Conservation (phyloP, 202 grass and related monocot species). For the Panicum virgatum region DNA sequence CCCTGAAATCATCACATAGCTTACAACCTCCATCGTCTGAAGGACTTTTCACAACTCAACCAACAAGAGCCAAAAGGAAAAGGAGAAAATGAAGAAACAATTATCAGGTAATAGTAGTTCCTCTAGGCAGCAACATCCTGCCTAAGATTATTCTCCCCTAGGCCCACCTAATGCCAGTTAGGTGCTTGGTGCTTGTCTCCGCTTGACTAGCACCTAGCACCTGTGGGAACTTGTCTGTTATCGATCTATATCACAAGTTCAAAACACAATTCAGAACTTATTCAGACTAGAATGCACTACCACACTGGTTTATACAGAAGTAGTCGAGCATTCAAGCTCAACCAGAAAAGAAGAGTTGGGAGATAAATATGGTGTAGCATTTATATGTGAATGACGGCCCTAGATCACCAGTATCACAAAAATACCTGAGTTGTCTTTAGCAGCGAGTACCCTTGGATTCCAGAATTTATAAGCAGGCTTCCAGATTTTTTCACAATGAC, state of each 20-base stretch:
- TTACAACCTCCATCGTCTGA: slow-evolving; percentile 6
- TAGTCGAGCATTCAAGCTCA: neutral
- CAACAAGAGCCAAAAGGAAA: neutral
- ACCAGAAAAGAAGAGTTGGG: slow-evolving; percentile 1
- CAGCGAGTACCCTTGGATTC: slow-evolving; percentile 76
- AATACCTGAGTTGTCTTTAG: slow-evolving; percentile 93
- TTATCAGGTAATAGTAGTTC: neutral
- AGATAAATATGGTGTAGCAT: neutral
- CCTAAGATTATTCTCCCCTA: neutral
- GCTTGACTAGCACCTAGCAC: neutral
- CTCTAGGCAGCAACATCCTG: neutral
- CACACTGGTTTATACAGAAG: neutral
- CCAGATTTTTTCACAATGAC: slow-evolving; percentile 76
- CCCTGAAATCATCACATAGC: neutral
- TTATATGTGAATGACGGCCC: neutral
- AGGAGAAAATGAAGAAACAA: neutral
- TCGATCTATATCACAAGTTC: neutral
- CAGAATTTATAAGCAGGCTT: slow-evolving; percentile 68
- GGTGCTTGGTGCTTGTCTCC: neutral
- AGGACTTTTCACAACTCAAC: slow-evolving; percentile 12
- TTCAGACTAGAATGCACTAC: neutral
- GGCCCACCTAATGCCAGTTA: neutral
- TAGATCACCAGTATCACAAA: neutral
- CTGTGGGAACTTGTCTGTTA: neutral
- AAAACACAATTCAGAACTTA: neutral